Evolutionary conservation across 306 rosid genomes (phyloP), one percentile per base, ranked within the genome.

Genomic region (Acmispon strigosus): DNA sequence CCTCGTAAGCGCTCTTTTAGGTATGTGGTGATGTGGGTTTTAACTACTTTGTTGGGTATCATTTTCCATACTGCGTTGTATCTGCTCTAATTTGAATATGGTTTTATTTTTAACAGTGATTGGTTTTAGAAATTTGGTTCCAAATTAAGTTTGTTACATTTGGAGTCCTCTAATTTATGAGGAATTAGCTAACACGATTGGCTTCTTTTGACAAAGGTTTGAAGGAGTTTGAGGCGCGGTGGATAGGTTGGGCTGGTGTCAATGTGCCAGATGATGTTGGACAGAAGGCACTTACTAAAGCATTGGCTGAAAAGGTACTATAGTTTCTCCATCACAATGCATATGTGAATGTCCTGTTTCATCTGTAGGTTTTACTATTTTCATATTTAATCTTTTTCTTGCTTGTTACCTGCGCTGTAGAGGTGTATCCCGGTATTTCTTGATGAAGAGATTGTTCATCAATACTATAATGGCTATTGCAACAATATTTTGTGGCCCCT

Each of bases 201-300:
- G 32, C 2, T 27, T 27, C 32, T 27, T 2, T 27, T 27, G 3
- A 2, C 63, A 75, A 69, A 92, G 98, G 98, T 56, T 84, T 93
- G 65, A 93, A 84, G 89, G 98, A 93, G 78, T 90, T 93, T 70
- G 98, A 93, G 51, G 85, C 96, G 37, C 84, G 96, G 82, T 93
- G 98, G 98, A 93, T 90, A 76, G 98, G 98, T 27, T 93, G 98
- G 97, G 90, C 97, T 62, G 98, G 98, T n/a, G 85, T 93, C 53
- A 93, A 88, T 83, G 98, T 93, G 53, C 86, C 90, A n/a, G 98
- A 93, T 80, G 87, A 76, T 11, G 78, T 74, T 62, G 98, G 98
- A 52, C 92, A 82, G 66, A 83, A 57, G 61, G 80, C 97, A 54
- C 78, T 93, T 59, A 86, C 84, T 19, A 85, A 83, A 72, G 94